Evolutionary conservation across 106 monocot species (phyloP).

Genomic region (Agapanthus africanus): DNA sequence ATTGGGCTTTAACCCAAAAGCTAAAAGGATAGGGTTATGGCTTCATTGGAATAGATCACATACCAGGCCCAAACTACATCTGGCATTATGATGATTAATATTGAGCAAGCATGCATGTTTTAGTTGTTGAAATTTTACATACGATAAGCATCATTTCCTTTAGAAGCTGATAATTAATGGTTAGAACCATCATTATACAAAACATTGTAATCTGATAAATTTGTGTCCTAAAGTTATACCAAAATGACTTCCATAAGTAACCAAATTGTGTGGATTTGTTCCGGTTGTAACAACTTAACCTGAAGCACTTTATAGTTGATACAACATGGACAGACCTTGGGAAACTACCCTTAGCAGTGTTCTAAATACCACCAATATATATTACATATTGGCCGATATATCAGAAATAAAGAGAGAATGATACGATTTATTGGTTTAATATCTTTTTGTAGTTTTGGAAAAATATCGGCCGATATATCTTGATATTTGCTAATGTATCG

Average conservation of each 20-base stretch:
- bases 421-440: too few species aligned
- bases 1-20: neutral
- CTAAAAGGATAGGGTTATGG: neutral
- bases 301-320: neutral
- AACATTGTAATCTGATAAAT: neutral
- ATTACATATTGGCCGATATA: too few species aligned
- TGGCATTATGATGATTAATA: neutral
- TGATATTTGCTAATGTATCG: too few species aligned
- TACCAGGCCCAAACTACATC: neutral
- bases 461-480: too few species aligned
- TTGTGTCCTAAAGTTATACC: neutral
- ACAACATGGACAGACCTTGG: neutral
- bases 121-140: neutral
- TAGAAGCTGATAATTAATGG: neutral
- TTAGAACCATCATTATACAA: neutral
- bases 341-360: too few species aligned
- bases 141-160: neutral
- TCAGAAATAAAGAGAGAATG: too few species aligned
- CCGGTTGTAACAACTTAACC: neutral
- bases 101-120: neutral
- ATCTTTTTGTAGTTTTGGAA: too few species aligned
- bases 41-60: neutral
- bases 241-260: neutral
- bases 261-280: neutral
- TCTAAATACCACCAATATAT: too few species aligned